Base-by-base conservation (phyloP, 2,329 filamentous ascomycete genomes). In the Ceratocystis variospora region DNA sequence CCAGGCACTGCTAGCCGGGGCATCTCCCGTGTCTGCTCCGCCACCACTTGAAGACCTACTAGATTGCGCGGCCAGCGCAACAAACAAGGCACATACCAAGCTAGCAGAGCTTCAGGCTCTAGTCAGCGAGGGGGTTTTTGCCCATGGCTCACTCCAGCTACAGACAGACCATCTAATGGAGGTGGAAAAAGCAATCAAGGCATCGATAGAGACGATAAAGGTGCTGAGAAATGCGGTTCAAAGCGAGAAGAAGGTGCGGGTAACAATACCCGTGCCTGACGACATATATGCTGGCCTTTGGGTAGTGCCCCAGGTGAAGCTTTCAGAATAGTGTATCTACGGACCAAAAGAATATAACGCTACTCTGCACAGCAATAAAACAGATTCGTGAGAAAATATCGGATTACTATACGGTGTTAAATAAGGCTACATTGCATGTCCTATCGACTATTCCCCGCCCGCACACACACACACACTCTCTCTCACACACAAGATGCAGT, bases 171-270 rank as follows among this genome's bases (percentile, higher is more conserved):
- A 46, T 28, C 55, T 63, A 12, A 31, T 10, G 5, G 37, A 28
- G 8, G 57, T 63, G 8, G 28, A 45, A 2, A 48, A 37, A 19
- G 67, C 53, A n/a, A 48, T 59, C 1, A 15, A 25, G 7, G 63
- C 31, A 28, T 28, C 44, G 10, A 17, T 12, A 15, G 57, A 55
- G 25, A 50, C 46, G 12, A 33, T 61, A 0, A 75, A 77, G 1
- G 73, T 85, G 2, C 75, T 81, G 19, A 72, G 75, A 25, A 74
- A 79, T 33, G 77, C 82, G 68, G 75, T 81, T 73, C 72, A 73
- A 61, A 77, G 41, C 3, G 53, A 45, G 17, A 64, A 46, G n/a
- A 66, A 63, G 41, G n/a, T 66, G 17, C 62, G 44, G 15, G 64
- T 55, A 5, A 65, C 55, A 12, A 63, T 65, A 31, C 64, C 64